Evolutionary conservation across 1,284 basidiomycete species (phyloP).

Genomic region (Pulveroboletus ridleyi): DNA sequence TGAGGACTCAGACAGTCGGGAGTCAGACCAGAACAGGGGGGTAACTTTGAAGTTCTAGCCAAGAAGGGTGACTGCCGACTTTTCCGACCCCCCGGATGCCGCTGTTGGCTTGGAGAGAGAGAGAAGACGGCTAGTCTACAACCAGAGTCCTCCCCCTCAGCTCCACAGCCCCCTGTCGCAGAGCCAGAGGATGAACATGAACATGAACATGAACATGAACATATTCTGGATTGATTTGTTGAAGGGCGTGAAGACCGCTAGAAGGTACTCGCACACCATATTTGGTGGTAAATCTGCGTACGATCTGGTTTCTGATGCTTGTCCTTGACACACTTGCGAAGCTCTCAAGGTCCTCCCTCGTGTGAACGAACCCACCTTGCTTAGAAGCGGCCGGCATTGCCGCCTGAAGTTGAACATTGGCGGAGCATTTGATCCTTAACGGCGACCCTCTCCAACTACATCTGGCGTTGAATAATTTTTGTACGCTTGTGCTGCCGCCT

Average conservation of each 20-base stretch:
- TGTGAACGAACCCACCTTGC: slow-evolving; percentile 36
- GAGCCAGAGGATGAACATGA: slow-evolving; percentile 16
- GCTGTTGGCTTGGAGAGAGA: slow-evolving; percentile 13
- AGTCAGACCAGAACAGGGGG: slow-evolving; percentile 18
- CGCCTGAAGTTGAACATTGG: slow-evolving; percentile 27
- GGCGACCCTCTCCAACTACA: slow-evolving; percentile 77
- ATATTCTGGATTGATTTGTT: slow-evolving; percentile 51
- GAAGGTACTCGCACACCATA: slow-evolving; percentile 25
- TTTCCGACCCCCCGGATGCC: slow-evolving; percentile 6
- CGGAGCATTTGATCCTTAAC: slow-evolving; percentile 70
- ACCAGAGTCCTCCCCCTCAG: background rate
- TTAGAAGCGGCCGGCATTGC: slow-evolving; percentile 63
- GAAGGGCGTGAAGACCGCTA: slow-evolving; percentile 63
- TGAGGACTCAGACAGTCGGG: slow-evolving; percentile 7
- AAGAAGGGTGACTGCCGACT: slow-evolving; percentile 36
- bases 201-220: slow-evolving; percentile 27
- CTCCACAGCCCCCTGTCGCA: background rate
- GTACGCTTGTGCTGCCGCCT: slow-evolving; percentile 43
- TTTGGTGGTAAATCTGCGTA: slow-evolving; percentile 44
- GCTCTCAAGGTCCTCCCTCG: slow-evolving; percentile 10
- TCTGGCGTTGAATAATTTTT: slow-evolving; percentile 68
- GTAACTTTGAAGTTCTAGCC: slow-evolving; percentile 21
- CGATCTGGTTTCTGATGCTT: slow-evolving; percentile 41
- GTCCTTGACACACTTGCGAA: slow-evolving; percentile 28
- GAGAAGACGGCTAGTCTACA: background rate